phyloP scores from a whole-genome alignment of 192 early-diverging fungal genomes.

The Phlyctochytrium bullatum region DNA sequence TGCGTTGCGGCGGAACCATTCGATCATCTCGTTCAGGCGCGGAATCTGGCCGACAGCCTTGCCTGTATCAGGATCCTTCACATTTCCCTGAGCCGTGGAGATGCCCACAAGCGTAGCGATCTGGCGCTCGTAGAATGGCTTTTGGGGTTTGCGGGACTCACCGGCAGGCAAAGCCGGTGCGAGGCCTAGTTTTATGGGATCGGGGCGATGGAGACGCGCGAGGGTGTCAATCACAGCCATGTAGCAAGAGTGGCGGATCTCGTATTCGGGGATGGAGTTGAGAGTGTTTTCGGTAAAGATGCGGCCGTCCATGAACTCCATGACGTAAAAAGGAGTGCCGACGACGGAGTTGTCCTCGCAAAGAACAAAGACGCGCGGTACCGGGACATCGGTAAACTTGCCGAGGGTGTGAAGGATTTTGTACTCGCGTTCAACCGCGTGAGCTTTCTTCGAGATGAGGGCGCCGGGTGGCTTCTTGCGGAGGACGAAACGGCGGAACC shows the following conservation, averaged over 20 bases:
- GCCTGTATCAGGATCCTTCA: constrained; percentile 54
- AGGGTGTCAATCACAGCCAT: constrained; percentile 68
- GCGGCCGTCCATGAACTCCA: constrained; percentile 92
- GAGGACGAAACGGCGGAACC: constrained; percentile 69
- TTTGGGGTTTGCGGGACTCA: constrained; percentile 58
- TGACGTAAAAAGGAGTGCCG: constrained; percentile 94
- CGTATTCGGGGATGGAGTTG: not conserved
- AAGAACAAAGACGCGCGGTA: constrained; percentile 81
- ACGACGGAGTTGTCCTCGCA: constrained; percentile 83
- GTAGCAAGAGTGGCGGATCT: constrained; percentile 19
- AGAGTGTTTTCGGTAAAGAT: constrained; percentile 64
- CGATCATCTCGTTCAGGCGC: constrained; percentile 62
- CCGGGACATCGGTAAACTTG: constrained; percentile 74
- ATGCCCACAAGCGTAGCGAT: constrained; percentile 66
- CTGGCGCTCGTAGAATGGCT: constrained; percentile 85
- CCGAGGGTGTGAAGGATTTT: constrained; percentile 75
- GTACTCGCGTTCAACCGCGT: constrained; percentile 92
- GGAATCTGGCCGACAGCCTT: constrained; percentile 65
- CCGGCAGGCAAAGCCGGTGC: constrained; percentile 2
- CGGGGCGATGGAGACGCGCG: constrained; percentile 76
- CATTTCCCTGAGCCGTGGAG: constrained; percentile 61
- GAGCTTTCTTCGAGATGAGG: constrained; percentile 80
- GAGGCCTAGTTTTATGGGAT: constrained; percentile 65
- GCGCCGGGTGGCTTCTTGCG: constrained; percentile 90
- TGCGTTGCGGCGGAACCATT: constrained; percentile 70